Percentiles rank a stretch among this genome's conserved stretches.
Evolutionary conservation across 1,139 yeast genomes (phyloP).

Genomic region (Magnusiomyces clavatus): DNA sequence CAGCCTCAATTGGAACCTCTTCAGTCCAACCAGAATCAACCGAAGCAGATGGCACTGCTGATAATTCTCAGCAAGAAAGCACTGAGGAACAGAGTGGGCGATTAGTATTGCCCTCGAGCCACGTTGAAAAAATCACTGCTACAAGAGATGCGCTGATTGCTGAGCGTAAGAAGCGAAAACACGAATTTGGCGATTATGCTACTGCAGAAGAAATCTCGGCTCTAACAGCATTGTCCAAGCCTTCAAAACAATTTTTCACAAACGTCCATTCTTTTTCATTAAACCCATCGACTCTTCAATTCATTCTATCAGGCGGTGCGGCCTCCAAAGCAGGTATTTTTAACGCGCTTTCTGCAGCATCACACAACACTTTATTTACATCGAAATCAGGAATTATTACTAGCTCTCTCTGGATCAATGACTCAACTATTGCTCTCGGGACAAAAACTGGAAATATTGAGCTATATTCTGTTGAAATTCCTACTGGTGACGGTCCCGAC

Average conservation of each 20-base stretch:
- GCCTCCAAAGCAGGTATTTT: constrained; percentile 21
- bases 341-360: constrained; percentile 13
- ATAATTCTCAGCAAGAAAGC: background rate
- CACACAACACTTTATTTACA: constrained; percentile 1
- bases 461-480: background rate
- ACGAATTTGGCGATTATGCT: constrained; percentile 17
- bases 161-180: constrained; percentile 18
- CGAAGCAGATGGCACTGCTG: constrained; percentile 4
- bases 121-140: constrained; percentile 13
- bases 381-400: constrained; percentile 19
- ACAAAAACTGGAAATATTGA: constrained; percentile 20
- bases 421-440: constrained; percentile 15
- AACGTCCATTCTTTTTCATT: constrained; percentile 18
- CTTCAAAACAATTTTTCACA: constrained; percentile 24
- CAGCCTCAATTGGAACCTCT: constrained; percentile 22
- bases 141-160: constrained; percentile 18
- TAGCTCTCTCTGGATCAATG: constrained; percentile 20
- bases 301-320: constrained; percentile 25
- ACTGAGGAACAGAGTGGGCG: background rate
- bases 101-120: constrained; percentile 4
- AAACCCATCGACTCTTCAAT: constrained; percentile 10
- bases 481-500: background rate
- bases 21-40: constrained; percentile 7
- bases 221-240: constrained; percentile 8
- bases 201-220: constrained; percentile 13